Percentiles rank a stretch among this genome's conserved stretches.
phyloP scores from a whole-genome alignment of 164 flowering plant species.

The Houttuynia cordata region DNA sequence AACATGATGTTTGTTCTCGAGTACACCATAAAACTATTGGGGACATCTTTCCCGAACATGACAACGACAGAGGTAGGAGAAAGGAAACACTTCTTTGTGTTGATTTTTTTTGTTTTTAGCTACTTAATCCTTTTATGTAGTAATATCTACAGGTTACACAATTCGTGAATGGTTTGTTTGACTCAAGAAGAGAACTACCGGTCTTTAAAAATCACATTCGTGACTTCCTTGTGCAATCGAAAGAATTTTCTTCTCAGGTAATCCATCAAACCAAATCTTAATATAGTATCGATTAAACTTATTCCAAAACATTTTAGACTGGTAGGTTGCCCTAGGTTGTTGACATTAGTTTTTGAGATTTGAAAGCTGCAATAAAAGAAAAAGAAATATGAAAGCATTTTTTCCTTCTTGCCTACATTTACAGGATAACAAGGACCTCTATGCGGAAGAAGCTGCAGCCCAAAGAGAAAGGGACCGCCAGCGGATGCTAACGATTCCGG shows the following conservation, averaged over 20 bases:
- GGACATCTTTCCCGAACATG: slow-evolving; percentile 96
- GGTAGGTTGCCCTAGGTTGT: too few species aligned
- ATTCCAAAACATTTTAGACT: too few species aligned
- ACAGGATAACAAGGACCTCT: slow-evolving; percentile 97
- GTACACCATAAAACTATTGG: slow-evolving; percentile 76
- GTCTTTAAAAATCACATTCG: slow-evolving; percentile 73
- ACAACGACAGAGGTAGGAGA: slow-evolving; percentile 58
- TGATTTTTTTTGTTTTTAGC: neutral
- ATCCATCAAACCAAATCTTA: too few species aligned
- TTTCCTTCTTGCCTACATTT: too few species aligned
- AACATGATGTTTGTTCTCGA: slow-evolving; percentile 68
- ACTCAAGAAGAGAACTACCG: slow-evolving; percentile 66
- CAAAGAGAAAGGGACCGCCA: slow-evolving; percentile 85
- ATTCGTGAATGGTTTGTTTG: slow-evolving; percentile 78
- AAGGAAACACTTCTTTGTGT: neutral
- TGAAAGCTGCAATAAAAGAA: too few species aligned
- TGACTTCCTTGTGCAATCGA: slow-evolving; percentile 94
- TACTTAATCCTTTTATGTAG: neutral
- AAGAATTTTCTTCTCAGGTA: slow-evolving; percentile 98
- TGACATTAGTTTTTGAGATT: too few species aligned
- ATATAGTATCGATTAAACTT: too few species aligned
- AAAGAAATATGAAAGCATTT: too few species aligned
- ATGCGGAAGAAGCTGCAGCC: slow-evolving; percentile 96
- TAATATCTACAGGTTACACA: slow-evolving; percentile 46
- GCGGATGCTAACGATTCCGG: slow-evolving; percentile 84